Evolutionary conservation across 345 rosid genomes (phyloP).

Genomic region (Hibiscus syriacus): DNA sequence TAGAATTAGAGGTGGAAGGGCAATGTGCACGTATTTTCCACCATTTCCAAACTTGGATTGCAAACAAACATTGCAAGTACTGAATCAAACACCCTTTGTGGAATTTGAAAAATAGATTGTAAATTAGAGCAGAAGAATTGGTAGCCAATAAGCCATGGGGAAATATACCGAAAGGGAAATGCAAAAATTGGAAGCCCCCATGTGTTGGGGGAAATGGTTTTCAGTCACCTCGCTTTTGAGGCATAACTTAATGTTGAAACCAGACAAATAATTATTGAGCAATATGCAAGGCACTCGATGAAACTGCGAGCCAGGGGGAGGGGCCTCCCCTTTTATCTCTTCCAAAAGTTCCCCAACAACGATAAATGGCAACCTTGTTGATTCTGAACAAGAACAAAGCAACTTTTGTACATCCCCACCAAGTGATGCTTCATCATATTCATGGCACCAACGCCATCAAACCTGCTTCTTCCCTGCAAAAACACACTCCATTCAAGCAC

Average conservation of each 20-base stretch:
- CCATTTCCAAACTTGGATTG: neutral
- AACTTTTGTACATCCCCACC: constrained; percentile 4
- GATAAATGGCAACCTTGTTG: constrained; percentile 22
- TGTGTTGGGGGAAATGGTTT: neutral
- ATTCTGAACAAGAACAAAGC: neutral
- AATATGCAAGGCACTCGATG: neutral
- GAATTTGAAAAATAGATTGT: neutral
- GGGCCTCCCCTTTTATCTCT: neutral
- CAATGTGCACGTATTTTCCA: too few relatives aligned
- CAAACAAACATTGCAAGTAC: too few relatives aligned
- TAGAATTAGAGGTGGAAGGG: too few relatives aligned
- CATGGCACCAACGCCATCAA: neutral
- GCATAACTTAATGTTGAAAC: neutral
- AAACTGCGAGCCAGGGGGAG: neutral
- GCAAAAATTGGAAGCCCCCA: neutral
- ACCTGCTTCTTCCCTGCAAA: neutral
- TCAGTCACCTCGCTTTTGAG: constrained; percentile 2
- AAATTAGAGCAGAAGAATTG: neutral
- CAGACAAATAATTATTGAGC: neutral
- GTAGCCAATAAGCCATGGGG: neutral
- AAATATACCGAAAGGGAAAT: neutral
- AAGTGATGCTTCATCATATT: constrained; percentile 10
- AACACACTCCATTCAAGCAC: neutral
- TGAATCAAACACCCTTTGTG: neutral
- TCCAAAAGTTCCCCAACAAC: constrained; percentile 5